phyloP scores from a whole-genome alignment of 2,329 filamentous ascomycete genomes.

The Penicillium sp. region DNA sequence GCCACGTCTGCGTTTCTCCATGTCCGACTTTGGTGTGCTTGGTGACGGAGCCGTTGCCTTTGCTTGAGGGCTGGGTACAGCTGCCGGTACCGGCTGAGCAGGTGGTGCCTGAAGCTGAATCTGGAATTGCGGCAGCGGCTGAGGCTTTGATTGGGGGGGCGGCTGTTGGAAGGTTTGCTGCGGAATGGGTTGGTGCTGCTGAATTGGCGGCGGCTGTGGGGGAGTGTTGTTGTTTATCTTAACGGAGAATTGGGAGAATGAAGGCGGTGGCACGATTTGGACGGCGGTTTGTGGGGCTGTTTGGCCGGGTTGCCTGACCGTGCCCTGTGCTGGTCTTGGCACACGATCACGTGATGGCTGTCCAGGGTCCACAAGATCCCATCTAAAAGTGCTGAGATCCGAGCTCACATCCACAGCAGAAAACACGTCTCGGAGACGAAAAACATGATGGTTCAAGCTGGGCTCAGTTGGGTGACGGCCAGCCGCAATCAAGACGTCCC shows the following conservation, averaged over 20 bases:
- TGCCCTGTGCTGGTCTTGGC: not conserved
- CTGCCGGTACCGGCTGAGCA: not conserved
- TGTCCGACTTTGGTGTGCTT: slow-evolving; percentile 13
- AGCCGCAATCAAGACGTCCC: slow-evolving; percentile 66
- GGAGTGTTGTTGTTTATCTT: slow-evolving; percentile 12
- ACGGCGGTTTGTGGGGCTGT: slow-evolving; percentile 6
- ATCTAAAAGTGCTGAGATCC: slow-evolving; percentile 64
- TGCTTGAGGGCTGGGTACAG: not conserved
- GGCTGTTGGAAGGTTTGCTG: slow-evolving; percentile 3
- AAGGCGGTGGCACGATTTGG: slow-evolving; percentile 6
- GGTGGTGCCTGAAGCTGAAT: not conserved
- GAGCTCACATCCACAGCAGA: slow-evolving; percentile 49
- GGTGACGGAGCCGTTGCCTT: slow-evolving; percentile 3
- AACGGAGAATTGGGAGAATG: not conserved
- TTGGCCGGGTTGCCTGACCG: slow-evolving; percentile 4
- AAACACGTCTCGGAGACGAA: slow-evolving; percentile 51
- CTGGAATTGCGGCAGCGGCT: not conserved
- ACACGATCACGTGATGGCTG: slow-evolving; percentile 20
- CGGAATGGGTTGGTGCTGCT: not conserved
- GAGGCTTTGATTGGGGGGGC: not conserved
- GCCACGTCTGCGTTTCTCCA: slow-evolving; percentile 24
- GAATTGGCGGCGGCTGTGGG: slow-evolving; percentile 2
- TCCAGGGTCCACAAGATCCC: slow-evolving; percentile 61
- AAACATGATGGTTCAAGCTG: slow-evolving; percentile 64
- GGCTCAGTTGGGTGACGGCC: slow-evolving; percentile 65